Evolutionary conservation across 2,329 filamentous ascomycete genomes (phyloP).

Genomic region (Fusarium tuaranense): DNA sequence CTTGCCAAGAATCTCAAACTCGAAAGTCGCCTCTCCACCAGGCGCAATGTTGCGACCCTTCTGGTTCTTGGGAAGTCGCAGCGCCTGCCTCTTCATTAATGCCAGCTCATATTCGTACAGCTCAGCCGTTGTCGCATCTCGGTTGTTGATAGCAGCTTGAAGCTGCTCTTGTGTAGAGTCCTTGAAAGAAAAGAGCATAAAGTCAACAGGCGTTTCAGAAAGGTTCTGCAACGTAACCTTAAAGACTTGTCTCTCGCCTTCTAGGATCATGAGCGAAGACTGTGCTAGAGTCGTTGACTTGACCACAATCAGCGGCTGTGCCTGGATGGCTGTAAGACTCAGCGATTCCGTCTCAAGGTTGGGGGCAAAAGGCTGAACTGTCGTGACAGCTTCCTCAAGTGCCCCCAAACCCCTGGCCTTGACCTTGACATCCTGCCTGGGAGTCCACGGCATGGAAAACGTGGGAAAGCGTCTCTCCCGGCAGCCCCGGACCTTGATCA

Average conservation of each 20-base stretch:
- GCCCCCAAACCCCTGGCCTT: constrained; percentile 78
- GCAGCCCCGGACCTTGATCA: constrained; percentile 84
- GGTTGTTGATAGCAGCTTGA: constrained; percentile 78
- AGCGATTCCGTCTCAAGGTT: constrained; percentile 64
- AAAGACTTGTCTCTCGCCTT: constrained; percentile 86
- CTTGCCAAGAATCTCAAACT: constrained; percentile 88
- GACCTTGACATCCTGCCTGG: constrained; percentile 76
- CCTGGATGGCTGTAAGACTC: constrained; percentile 79
- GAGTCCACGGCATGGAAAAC: constrained; percentile 81
- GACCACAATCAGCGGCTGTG: constrained; percentile 82
- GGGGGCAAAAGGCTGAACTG: constrained; percentile 53
- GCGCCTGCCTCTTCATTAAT: constrained; percentile 78
- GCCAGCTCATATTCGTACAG: constrained; percentile 89
- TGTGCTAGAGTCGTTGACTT: constrained; percentile 84
- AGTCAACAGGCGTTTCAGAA: constrained; percentile 81
- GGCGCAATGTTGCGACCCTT: constrained; percentile 73
- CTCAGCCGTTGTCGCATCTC: constrained; percentile 82
- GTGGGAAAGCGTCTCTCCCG: constrained; percentile 86
- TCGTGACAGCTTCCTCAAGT: constrained; percentile 59
- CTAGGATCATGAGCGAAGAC: constrained; percentile 89
- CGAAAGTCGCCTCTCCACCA: constrained; percentile 76
- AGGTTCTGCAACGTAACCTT: constrained; percentile 84
- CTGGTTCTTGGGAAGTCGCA: constrained; percentile 66
- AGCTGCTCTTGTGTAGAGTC: constrained; percentile 86
- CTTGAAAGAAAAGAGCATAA: constrained; percentile 88